phyloP scores from a whole-genome alignment of 179 eudicot species.

The Pouteria campechiana region DNA sequence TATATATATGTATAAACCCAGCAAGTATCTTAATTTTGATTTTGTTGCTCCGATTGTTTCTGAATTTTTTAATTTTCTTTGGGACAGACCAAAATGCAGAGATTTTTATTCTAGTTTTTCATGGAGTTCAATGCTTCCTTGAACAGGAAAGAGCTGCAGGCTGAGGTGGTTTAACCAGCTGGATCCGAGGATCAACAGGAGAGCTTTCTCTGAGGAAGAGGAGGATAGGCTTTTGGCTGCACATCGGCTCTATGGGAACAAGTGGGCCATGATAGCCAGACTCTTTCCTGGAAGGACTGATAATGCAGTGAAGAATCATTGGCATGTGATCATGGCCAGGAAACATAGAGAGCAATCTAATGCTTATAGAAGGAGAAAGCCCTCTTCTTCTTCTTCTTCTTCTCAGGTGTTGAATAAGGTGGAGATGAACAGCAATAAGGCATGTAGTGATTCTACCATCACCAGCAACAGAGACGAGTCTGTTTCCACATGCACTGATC shows the following conservation, averaged over 20 bases:
- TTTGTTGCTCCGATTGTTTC: too few species aligned
- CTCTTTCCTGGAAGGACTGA: slow-evolving; percentile 64
- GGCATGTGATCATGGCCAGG: slow-evolving; percentile 68
- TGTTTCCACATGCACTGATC: slow-evolving; percentile 34
- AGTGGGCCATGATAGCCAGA: slow-evolving; percentile 62
- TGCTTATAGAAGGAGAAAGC: slow-evolving; percentile 15
- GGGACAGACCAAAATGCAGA: too few species aligned
- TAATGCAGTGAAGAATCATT: slow-evolving; percentile 70
- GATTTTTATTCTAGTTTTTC: too few species aligned
- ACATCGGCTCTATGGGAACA: slow-evolving; percentile 51
- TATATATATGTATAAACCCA: too few species aligned
- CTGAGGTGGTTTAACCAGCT: slow-evolving; percentile 76
- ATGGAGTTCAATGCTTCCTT: too few species aligned
- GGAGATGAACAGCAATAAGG: background rate
- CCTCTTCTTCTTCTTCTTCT: background rate
- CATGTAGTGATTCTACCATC: slow-evolving; percentile 11
- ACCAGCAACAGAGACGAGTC: slow-evolving; percentile 14
- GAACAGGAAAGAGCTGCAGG: slow-evolving; percentile 70
- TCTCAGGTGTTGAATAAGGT: background rate
- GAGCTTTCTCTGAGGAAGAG: slow-evolving; percentile 44
- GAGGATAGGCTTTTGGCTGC: slow-evolving; percentile 42
- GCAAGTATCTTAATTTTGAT: too few species aligned
- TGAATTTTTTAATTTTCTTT: too few species aligned
- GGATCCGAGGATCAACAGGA: slow-evolving; percentile 53
- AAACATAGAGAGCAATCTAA: slow-evolving; percentile 29